phyloP scores from a whole-genome alignment of 176 grass and related monocot genomes.

The Puccinellia tenuiflora region DNA sequence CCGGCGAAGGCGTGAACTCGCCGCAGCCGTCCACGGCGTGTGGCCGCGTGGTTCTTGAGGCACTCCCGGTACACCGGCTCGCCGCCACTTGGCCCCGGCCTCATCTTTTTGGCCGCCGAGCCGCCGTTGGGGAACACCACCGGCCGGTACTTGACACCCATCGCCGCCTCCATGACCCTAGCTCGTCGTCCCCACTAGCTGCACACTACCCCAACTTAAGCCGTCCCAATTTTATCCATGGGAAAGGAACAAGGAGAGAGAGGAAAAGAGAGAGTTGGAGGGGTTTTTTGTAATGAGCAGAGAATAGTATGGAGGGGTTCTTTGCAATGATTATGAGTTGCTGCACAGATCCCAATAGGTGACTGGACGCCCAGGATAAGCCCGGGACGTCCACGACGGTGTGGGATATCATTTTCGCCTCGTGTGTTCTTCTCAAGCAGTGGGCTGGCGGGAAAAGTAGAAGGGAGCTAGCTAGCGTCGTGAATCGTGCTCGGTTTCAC shows the following conservation, averaged over 20 bases:
- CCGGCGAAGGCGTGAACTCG: conserved; percentile 78
- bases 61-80: conserved; percentile 57
- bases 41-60: conserved; percentile 87
- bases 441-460: too few species aligned
- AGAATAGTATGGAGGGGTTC: too few species aligned
- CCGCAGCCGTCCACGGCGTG: conserved; percentile 84
- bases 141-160: conserved; percentile 21
- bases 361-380: too few species aligned
- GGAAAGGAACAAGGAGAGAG: not conserved
- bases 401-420: too few species aligned
- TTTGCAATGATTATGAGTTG: too few species aligned
- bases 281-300: too few species aligned
- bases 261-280: too few species aligned
- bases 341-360: too few species aligned
- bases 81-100: not conserved
- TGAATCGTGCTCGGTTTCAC: too few species aligned
- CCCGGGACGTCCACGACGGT: too few species aligned
- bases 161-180: conserved; percentile 6
- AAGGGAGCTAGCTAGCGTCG: too few species aligned
- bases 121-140: conserved; percentile 43
- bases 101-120: conserved; percentile 1
- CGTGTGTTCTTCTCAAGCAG: too few species aligned
- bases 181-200: not conserved
- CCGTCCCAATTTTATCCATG: not conserved
- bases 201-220: not conserved